phyloP scores from a whole-genome alignment of 2,329 filamentous ascomycete genomes.

The Pezicula neosporulosa region DNA sequence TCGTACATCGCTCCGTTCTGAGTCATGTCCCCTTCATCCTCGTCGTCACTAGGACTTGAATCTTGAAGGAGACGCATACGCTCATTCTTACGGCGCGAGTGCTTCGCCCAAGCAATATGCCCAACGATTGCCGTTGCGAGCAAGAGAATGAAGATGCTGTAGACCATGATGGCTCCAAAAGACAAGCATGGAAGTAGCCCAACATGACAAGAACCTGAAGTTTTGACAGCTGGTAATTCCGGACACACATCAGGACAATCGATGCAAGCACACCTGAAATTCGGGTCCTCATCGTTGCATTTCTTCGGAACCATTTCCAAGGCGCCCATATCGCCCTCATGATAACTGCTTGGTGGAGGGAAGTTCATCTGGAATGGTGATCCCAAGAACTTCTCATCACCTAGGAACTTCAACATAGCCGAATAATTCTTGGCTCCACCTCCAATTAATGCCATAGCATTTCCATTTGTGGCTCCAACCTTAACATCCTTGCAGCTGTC shows the following conservation, averaged over 20 bases:
- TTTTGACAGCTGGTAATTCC: conserved; percentile 70
- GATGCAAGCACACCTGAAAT: conserved; percentile 87
- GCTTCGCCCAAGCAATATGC: conserved; percentile 72
- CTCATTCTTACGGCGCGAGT: conserved; percentile 72
- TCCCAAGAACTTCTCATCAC: conserved; percentile 82
- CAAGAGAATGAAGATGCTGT: conserved; percentile 69
- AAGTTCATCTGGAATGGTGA: conserved; percentile 99
- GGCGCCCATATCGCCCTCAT: conserved; percentile 67
- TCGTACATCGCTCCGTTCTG: conserved; percentile 75
- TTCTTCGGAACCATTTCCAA: conserved; percentile 72
- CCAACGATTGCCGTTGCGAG: conserved; percentile 65
- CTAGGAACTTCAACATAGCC: conserved; percentile 84
- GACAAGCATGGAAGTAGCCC: conserved; percentile 89
- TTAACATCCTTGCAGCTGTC: conserved; percentile 99
- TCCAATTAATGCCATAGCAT: conserved; percentile 93
- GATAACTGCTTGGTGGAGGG: conserved; percentile 53
- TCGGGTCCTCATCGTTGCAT: conserved; percentile 85
- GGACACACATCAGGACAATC: conserved; percentile 89
- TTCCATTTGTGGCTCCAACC: conserved; percentile 89
- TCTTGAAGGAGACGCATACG: conserved; percentile 85
- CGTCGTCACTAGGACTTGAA: conserved; percentile 79
- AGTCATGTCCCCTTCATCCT: conserved; percentile 86
- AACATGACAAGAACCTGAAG: conserved; percentile 72
- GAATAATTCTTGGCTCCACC: conserved; percentile 90
- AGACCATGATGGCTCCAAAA: conserved; percentile 85